Evolutionary conservation across 1,284 basidiomycete genomes (phyloP), one percentile per base, ranked within the genome.

Genomic region (Schizopora paradoxa): DNA sequence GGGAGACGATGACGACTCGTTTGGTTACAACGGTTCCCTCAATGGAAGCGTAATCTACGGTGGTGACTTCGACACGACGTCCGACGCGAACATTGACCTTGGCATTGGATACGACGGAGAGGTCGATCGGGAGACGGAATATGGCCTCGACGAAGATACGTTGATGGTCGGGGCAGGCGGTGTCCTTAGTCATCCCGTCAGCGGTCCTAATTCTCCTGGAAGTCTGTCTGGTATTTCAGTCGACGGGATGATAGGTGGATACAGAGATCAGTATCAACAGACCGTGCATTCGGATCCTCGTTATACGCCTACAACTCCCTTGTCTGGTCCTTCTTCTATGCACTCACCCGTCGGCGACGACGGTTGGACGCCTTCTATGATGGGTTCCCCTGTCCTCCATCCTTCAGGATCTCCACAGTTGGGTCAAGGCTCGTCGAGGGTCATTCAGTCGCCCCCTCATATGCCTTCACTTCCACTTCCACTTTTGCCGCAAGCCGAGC

Each of bases 111-210:
- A n/a, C n/a, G n/a, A 44, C 29, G 44, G n/a, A 11, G 35, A 23
- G 6, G 37, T 26, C 25, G 44, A 46, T 4, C n/a, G 29, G 10
- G 19, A 25, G 6, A 32, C 26, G 8, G 22, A 28, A 13, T 26
- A 49, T 34, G 48, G 26, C n/a, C n/a, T n/a, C 6, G 43, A 35
- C 27, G 47, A 49, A 18, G 47, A 44, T 14, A 32, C 42, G 35
- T 31, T 43, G 6, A 35, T 49, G 10, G 48, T 49, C 22, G 48
- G 48, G 4, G 48, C 48, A 11, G 48, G 48, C 22, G 48, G 48
- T 13, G 31, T 49, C 2, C 25, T 45, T 5, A 45, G 43, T 23
- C 43, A 49, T 34, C 48, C 48, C 14, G 48, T 41, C 5, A 44
- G 43, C n/a, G 43, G 37, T 4, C 48, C 48, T 11, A 36, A 38